Evolutionary conservation across 352 stramenopile genomes (phyloP).

Genomic region (Phytophthora boehmeriae): DNA sequence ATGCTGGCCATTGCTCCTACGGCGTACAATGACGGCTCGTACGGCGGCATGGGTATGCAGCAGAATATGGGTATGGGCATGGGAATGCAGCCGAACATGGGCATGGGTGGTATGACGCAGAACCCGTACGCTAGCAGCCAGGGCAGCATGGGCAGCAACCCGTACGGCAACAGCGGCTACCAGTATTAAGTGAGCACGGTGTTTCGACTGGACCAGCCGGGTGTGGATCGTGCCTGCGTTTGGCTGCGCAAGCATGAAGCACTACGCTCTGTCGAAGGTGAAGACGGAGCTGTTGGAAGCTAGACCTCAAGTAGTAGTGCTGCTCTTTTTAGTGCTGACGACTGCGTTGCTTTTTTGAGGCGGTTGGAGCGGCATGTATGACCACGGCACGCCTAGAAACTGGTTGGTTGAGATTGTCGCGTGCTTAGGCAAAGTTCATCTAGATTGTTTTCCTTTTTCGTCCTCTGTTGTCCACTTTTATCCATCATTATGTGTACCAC

Average conservation of each 20-base stretch:
- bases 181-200: constrained; percentile 44
- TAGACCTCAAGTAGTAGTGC: constrained; percentile 22
- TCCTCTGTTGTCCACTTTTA: too few relatives aligned
- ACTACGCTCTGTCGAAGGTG: constrained; percentile 28
- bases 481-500: neutral
- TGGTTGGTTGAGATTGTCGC: constrained; percentile 31
- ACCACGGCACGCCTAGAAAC: constrained; percentile 27
- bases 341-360: constrained; percentile 20
- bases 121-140: constrained; percentile 66
- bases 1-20: constrained; percentile 85
- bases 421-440: constrained; percentile 36
- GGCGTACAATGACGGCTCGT: constrained; percentile 78
- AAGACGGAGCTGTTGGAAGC: constrained; percentile 26
- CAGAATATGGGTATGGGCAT: constrained; percentile 57
- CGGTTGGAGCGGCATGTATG: constrained; percentile 8
- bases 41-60: constrained; percentile 61
- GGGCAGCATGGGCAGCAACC: constrained; percentile 51
- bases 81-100: constrained; percentile 60
- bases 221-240: neutral
- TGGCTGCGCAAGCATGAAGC: constrained; percentile 20
- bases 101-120: constrained; percentile 49
- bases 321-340: constrained; percentile 24
- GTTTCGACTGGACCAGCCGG: constrained; percentile 12
- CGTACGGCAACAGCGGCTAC: constrained; percentile 60
- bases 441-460: constrained; percentile 50